A percentile compares a stretch with the other conserved stretches of the same genome.
Conservation (phyloP, 768 basidiomycete species). For the Exsudoporus frostii region DNA sequence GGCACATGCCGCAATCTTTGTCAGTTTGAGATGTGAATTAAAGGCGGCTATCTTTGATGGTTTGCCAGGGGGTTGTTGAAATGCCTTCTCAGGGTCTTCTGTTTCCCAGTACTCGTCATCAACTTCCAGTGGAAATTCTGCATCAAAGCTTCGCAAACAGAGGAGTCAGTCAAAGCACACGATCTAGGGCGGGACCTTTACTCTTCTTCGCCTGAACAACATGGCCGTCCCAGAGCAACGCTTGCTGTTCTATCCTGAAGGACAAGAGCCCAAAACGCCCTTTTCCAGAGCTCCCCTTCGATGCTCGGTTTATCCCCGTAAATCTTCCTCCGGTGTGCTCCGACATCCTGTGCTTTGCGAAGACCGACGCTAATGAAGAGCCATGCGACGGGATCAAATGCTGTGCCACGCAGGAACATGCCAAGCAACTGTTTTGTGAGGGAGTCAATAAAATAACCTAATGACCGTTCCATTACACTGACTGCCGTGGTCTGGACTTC, state of each 20-base stretch:
- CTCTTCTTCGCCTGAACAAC: conserved; percentile 64
- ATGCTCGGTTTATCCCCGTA: conserved; percentile 46
- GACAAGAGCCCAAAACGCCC: conserved; percentile 72
- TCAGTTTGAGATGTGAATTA: conserved; percentile 60
- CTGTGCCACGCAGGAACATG: conserved; percentile 52
- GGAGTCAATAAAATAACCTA: conserved; percentile 4
- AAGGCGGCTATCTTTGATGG: conserved; percentile 61
- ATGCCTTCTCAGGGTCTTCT: conserved; percentile 45
- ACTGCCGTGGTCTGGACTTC: conserved; percentile 59
- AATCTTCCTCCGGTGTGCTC: conserved; percentile 65
- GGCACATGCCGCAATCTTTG: conserved; percentile 66
- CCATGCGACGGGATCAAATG: conserved; percentile 53
- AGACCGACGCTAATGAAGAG: conserved; percentile 49
- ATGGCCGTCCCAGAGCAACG: conserved; percentile 52
- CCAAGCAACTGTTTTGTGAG: conserved; percentile 41
- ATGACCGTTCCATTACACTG: conserved; percentile 24
- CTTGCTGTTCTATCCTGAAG: conserved; percentile 57
- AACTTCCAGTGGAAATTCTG: conserved; percentile 77
- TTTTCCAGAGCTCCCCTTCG: conserved; percentile 74
- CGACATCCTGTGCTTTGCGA: conserved; percentile 71
- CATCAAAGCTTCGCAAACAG: conserved; percentile 64
- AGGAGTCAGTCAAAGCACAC: conserved; percentile 2
- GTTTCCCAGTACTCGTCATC: conserved; percentile 79
- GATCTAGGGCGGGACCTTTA: conserved; percentile 30
- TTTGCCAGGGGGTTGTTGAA: conserved; percentile 63